phyloP scores from a whole-genome alignment of 371 early-diverging fungal genomes.

The Haplosporangium sp. region DNA sequence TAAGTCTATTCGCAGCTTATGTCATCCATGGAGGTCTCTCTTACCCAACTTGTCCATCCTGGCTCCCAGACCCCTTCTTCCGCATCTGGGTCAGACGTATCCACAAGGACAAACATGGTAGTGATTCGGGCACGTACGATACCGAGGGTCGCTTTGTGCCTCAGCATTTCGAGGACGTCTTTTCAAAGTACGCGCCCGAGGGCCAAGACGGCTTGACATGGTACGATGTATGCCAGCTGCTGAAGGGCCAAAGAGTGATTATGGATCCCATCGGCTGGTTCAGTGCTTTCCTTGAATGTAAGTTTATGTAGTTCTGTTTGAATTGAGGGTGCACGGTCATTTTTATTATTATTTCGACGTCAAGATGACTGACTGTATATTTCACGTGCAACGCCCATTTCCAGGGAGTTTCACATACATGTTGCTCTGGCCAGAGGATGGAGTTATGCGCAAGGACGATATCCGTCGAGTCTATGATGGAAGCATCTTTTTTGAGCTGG shows the following conservation, averaged over 20 bases:
- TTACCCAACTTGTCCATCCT: conserved; percentile 41
- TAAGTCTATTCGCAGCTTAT: conserved; percentile 46
- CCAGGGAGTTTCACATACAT: conserved; percentile 24
- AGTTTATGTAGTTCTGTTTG: too few relatives aligned
- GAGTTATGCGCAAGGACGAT: conserved; percentile 32
- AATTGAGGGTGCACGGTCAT: background rate
- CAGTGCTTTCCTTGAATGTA: conserved; percentile 36
- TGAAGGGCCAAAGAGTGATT: conserved; percentile 39
- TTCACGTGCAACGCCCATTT: background rate
- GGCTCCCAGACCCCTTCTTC: conserved; percentile 57
- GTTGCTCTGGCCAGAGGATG: conserved; percentile 36
- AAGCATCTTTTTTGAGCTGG: conserved; percentile 26
- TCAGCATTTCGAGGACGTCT: conserved; percentile 63
- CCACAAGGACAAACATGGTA: conserved; percentile 63
- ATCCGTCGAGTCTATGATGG: conserved; percentile 35
- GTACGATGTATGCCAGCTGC: conserved; percentile 31
- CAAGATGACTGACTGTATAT: background rate
- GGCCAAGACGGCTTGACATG: conserved; percentile 30
- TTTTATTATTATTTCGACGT: background rate
- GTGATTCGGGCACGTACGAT: conserved; percentile 60
- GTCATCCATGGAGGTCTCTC: conserved; percentile 56
- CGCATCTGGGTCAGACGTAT: conserved; percentile 57
- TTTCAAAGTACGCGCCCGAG: conserved; percentile 57
- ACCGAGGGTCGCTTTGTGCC: conserved; percentile 56
- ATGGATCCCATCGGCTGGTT: conserved; percentile 58